Evolutionary conservation across 352 stramenopile species (phyloP).

Genomic region (Pythium brachiatum): DNA sequence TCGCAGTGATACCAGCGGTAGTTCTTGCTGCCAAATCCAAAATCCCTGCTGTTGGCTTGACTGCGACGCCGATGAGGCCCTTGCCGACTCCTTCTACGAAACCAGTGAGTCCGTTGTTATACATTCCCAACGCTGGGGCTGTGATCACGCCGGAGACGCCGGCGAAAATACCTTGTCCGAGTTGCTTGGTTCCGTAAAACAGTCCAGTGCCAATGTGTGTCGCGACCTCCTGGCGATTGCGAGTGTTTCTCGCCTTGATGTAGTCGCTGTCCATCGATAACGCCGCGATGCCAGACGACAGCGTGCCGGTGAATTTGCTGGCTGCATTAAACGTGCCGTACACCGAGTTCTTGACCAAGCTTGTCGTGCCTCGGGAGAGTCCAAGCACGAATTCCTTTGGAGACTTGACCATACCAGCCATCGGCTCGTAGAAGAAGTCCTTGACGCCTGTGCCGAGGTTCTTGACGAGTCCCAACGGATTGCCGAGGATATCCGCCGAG

Average conservation of each 20-base stretch:
- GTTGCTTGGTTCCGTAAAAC: conserved; percentile 87
- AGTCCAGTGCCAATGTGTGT: conserved; percentile 84
- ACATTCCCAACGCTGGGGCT: conserved; percentile 84
- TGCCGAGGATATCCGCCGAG: conserved; percentile 83
- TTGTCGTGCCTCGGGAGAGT: conserved; percentile 86
- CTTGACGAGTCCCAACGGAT: conserved; percentile 86
- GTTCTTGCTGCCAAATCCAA: conserved; percentile 78
- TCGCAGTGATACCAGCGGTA: conserved; percentile 82
- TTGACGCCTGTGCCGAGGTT: conserved; percentile 87
- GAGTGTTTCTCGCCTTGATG: conserved; percentile 72
- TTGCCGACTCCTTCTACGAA: conserved; percentile 90
- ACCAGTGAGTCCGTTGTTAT: conserved; percentile 86
- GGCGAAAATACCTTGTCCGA: conserved; percentile 88
- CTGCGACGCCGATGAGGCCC: conserved; percentile 82
- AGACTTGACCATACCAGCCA: conserved; percentile 83
- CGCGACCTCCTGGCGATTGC: conserved; percentile 76
- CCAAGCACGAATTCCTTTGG: conserved; percentile 87
- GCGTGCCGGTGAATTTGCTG: conserved; percentile 90
- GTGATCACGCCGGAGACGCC: conserved; percentile 91
- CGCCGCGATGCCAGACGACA: conserved; percentile 89
- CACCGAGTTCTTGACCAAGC: conserved; percentile 88
- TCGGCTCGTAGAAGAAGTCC: conserved; percentile 91
- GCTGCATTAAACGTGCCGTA: conserved; percentile 92
- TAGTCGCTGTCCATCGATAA: conserved; percentile 91
- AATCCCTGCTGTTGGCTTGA: conserved; percentile 86